These are phyloP conservation scores for Akanthomyces uredinophilus DNA, from an alignment of 2,329 filamentous ascomycete genomes.

Conservation along the genomic window DNA sequence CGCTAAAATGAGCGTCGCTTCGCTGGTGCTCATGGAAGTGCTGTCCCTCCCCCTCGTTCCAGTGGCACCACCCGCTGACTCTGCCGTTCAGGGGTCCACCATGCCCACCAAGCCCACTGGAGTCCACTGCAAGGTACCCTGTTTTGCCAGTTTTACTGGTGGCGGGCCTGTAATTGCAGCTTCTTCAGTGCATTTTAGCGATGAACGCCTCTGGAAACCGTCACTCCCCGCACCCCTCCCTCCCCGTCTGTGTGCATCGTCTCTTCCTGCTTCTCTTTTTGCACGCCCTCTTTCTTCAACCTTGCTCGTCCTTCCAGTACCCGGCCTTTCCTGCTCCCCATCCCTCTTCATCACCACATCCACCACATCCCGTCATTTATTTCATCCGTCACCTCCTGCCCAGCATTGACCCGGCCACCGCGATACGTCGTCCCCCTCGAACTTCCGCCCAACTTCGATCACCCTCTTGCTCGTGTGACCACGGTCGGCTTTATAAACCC, in stretches of 20 bases:
- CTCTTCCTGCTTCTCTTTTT: neutral
- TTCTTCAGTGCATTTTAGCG: neutral
- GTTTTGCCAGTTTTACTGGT: neutral
- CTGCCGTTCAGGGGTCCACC: neutral
- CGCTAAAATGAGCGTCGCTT: neutral
- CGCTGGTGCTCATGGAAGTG: neutral
- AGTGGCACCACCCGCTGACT: neutral
- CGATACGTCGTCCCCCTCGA: neutral
- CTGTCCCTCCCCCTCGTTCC: neutral
- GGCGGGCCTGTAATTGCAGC: neutral
- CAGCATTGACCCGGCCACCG: neutral
- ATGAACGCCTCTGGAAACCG: neutral
- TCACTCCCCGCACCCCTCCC: neutral
- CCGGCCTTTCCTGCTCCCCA: neutral
- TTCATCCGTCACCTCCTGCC: neutral
- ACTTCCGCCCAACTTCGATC: neutral
- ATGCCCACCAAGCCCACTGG: neutral
- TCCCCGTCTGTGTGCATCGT: neutral
- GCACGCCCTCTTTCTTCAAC: neutral
- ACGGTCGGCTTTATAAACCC: neutral
- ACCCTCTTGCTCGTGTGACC: constrained; percentile 3
- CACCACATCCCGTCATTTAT: neutral
- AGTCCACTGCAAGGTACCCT: neutral
- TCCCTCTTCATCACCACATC: neutral
- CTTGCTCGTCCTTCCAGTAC: neutral